Conservation (phyloP, 345 rosid genomes). For the Brassica napus region DNA sequence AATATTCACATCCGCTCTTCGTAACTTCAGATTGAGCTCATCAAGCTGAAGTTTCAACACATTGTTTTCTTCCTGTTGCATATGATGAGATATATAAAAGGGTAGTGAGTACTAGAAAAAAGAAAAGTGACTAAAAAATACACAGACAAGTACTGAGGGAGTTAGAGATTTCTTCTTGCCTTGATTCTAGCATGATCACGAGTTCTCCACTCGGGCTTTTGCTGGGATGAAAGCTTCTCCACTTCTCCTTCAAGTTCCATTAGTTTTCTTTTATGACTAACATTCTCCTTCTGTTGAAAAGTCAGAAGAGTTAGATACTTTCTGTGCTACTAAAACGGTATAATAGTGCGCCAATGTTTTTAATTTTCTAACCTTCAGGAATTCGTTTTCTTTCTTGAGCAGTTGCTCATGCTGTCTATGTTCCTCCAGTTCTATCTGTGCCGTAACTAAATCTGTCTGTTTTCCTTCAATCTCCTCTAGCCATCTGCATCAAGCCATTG, state of each 20-base stretch:
- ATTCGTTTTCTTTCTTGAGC: conserved; percentile 71
- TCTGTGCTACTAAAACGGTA: background rate
- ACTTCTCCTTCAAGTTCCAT: conserved; percentile 82
- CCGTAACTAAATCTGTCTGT: conserved; percentile 73
- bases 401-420: conserved; percentile 67
- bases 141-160: background rate
- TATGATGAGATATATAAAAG: background rate
- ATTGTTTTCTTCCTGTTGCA: conserved; percentile 87
- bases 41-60: conserved; percentile 69
- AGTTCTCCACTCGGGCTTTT: conserved; percentile 83
- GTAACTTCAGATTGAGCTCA: conserved; percentile 66
- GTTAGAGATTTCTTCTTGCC: conserved; percentile 57
- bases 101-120: conserved; percentile 1
- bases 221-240: conserved; percentile 76
- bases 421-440: conserved; percentile 70
- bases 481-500: conserved; percentile 56
- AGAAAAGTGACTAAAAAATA: background rate
- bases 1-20: conserved; percentile 53
- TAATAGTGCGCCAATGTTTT: background rate
- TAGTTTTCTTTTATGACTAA: conserved; percentile 58
- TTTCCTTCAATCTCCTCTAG: conserved; percentile 77
- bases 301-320: conserved; percentile 10
- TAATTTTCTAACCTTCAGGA: conserved; percentile 61
- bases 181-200: conserved; percentile 92
- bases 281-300: conserved; percentile 60